Conservation (phyloP, 108 stramenopile genomes). For the Fragilaria radians region DNA sequence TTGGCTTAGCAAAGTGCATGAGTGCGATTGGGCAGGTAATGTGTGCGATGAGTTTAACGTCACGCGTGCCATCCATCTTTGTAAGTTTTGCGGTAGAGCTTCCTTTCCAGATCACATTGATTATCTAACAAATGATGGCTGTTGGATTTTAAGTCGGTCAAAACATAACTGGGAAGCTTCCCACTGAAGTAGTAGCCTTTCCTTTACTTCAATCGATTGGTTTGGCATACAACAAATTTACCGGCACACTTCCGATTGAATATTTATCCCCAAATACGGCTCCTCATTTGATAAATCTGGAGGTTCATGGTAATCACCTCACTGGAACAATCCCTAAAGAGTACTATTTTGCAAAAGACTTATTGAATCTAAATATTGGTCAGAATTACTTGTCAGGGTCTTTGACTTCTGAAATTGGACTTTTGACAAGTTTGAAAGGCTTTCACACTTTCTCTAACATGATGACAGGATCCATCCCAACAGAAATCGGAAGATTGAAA, state of each 20-base stretch:
- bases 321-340: conserved; percentile 32
- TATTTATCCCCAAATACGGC: conserved; percentile 8
- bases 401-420: conserved; percentile 43
- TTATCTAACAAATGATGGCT: no score
- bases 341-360: background rate
- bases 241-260: conserved; percentile 29
- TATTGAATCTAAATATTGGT: background rate
- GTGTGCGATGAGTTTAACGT: conserved; percentile 3
- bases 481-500: conserved; percentile 8
- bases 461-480: conserved; percentile 17
- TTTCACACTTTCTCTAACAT: conserved; percentile 44
- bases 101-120: no score
- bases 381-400: conserved; percentile 17
- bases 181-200: background rate
- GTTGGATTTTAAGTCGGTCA: background rate
- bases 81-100: background rate
- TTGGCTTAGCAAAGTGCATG: conserved; percentile 22
- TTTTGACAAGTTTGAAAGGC: conserved; percentile 29
- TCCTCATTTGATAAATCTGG: conserved; percentile 25
- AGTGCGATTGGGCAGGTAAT: conserved; percentile 21
- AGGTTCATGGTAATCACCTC: conserved; percentile 37
- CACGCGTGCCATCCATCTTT: background rate
- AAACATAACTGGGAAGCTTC: background rate
- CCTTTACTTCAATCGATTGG: background rate
- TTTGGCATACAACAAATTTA: conserved; percentile 11